Conservation (phyloP, 2,329 filamentous ascomycete species). For the Venturia aucupariae region DNA sequence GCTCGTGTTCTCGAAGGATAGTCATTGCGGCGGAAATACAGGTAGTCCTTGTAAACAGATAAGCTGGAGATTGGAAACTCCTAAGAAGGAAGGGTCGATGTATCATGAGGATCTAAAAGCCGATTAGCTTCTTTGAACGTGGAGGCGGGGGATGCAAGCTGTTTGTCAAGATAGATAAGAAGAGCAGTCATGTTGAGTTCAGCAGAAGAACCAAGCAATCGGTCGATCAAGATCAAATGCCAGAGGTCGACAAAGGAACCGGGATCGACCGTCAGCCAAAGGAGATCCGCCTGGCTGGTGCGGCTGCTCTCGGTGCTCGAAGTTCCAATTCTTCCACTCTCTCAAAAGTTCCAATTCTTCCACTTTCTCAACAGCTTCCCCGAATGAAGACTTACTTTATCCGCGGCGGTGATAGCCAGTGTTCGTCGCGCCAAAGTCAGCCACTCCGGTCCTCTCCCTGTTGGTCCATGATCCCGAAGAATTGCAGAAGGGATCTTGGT, state of each 20-base stretch:
- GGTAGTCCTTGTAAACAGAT: constrained; percentile 5
- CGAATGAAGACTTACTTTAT: background rate
- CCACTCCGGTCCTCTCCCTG: background rate
- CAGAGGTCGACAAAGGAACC: background rate
- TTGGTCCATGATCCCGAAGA: background rate
- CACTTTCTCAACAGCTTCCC: no score
- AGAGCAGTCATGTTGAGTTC: background rate
- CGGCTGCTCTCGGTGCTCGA: background rate
- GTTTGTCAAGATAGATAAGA: background rate
- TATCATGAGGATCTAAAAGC: constrained; percentile 3
- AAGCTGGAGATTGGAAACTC: constrained; percentile 8
- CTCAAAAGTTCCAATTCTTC: background rate
- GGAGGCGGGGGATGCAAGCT: background rate
- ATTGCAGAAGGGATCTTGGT: constrained; percentile 5
- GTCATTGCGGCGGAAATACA: constrained; percentile 4
- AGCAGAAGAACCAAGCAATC: background rate
- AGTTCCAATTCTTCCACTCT: background rate
- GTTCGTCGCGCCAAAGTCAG: constrained; percentile 5
- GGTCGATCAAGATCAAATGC: background rate
- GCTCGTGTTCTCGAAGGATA: constrained; percentile 10
- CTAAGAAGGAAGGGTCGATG: background rate
- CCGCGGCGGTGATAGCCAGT: constrained; percentile 6
- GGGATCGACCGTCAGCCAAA: background rate
- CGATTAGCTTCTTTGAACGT: background rate
- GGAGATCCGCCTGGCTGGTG: background rate